phyloP scores from a whole-genome alignment of 495 filamentous ascomycete genomes.

The Penicillium flavigenum region DNA sequence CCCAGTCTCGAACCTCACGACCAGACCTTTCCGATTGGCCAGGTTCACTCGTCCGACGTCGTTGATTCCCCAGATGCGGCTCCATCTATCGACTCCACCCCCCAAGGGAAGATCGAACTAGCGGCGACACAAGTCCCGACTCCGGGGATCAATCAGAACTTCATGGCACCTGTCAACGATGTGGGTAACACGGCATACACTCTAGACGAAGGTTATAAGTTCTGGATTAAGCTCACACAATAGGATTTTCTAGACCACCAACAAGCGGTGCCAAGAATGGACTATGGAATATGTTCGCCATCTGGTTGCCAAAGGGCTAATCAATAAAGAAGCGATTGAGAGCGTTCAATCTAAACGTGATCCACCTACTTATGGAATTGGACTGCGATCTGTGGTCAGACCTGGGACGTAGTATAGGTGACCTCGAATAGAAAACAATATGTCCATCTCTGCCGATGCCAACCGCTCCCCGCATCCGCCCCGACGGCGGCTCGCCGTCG shows the following conservation, averaged over 20 bases:
- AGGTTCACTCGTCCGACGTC: conserved; percentile 24
- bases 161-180: conserved; percentile 38
- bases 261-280: conserved; percentile 41
- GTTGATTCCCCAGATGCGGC: conserved; percentile 19
- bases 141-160: conserved; percentile 35
- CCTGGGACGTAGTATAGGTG: too few species aligned
- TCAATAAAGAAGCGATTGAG: conserved; percentile 28
- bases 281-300: conserved; percentile 37
- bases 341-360: conserved; percentile 36
- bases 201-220: background rate
- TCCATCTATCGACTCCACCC: conserved; percentile 23
- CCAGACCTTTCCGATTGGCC: conserved; percentile 22
- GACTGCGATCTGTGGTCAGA: conserved; percentile 14
- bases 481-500: conserved; percentile 11
- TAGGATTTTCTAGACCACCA: conserved; percentile 23
- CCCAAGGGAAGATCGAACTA: conserved; percentile 29
- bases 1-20: conserved; percentile 14
- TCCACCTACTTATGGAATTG: conserved; percentile 32
- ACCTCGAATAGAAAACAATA: background rate
- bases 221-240: background rate
- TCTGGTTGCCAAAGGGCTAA: conserved; percentile 25
- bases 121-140: conserved; percentile 29
- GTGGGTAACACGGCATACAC: conserved; percentile 13
- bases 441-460: background rate
- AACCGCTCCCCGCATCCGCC: conserved; percentile 2